These are phyloP conservation scores for Aspergillus terreus DNA, from an alignment of 2,329 filamentous ascomycete genomes.

Conservation along the genomic window DNA sequence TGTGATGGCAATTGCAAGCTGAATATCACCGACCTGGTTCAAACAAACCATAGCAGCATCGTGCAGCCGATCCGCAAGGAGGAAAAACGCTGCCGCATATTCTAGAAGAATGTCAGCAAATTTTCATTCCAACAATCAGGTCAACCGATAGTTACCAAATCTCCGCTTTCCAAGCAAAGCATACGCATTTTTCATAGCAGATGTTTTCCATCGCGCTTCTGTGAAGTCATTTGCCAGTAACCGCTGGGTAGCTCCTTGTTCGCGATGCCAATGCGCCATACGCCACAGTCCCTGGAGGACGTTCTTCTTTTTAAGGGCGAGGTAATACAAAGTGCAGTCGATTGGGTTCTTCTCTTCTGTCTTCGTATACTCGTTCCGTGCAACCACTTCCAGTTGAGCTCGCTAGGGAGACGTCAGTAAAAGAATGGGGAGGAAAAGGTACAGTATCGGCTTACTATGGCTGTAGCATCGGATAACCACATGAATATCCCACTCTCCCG, in stretches of 20 bases:
- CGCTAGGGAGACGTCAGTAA: conserved; percentile 45
- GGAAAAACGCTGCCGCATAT: conserved; percentile 94
- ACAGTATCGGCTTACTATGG: conserved; percentile 59
- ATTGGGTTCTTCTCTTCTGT: conserved; percentile 83
- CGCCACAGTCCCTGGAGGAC: conserved; percentile 90
- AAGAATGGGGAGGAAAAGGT: not conserved
- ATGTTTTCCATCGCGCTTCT: conserved; percentile 80
- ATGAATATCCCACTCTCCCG: conserved; percentile 87
- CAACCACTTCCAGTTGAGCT: conserved; percentile 82
- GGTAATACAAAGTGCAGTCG: conserved; percentile 85
- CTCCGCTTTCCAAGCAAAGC: conserved; percentile 85
- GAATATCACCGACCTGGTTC: conserved; percentile 81
- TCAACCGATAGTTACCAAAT: conserved; percentile 59
- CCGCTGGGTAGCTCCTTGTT: conserved; percentile 75
- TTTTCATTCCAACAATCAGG: not conserved
- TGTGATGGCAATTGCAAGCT: conserved; percentile 83
- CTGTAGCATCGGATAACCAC: conserved; percentile 77
- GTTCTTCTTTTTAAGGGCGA: conserved; percentile 85
- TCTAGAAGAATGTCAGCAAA: conserved; percentile 47
- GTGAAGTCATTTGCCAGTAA: conserved; percentile 88
- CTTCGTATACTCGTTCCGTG: conserved; percentile 88
- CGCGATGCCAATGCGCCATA: conserved; percentile 84
- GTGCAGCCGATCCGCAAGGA: conserved; percentile 77
- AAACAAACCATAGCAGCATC: conserved; percentile 84
- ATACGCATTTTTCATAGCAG: conserved; percentile 94